Percentiles rank a stretch among this genome's conserved stretches.
Evolutionary conservation across 2,329 filamentous ascomycete species (phyloP).

Genomic region (Elsinoe fawcettii): DNA sequence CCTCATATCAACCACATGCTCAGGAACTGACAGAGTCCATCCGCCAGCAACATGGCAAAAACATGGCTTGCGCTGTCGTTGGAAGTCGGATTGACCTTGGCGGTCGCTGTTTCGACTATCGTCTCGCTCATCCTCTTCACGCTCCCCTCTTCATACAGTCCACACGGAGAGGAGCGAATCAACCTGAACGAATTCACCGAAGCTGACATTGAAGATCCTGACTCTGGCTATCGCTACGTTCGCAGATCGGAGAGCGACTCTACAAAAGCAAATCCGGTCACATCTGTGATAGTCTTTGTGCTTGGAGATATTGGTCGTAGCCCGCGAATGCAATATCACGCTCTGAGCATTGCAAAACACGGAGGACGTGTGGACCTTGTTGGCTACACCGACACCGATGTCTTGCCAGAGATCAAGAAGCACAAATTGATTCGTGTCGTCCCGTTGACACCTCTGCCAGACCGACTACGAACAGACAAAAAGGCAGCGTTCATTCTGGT

Average conservation of each 20-base stretch:
- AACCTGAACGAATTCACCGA: slow-evolving; percentile 25
- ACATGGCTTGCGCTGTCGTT: slow-evolving; percentile 24
- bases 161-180: slow-evolving; percentile 26
- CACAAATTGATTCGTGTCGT: slow-evolving; percentile 64
- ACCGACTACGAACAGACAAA: slow-evolving; percentile 57
- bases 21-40: neutral
- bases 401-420: slow-evolving; percentile 67
- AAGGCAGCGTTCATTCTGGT: slow-evolving; percentile 68
- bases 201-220: slow-evolving; percentile 22
- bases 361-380: slow-evolving; percentile 76
- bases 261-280: slow-evolving; percentile 30
- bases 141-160: slow-evolving; percentile 46
- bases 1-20: neutral
- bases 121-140: slow-evolving; percentile 46
- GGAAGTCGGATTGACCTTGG: slow-evolving; percentile 35
- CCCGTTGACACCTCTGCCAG: slow-evolving; percentile 60
- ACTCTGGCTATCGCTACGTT: slow-evolving; percentile 27
- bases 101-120: slow-evolving; percentile 37
- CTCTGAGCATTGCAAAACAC: slow-evolving; percentile 78
- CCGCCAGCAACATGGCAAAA: slow-evolving; percentile 24
- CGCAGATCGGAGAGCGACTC: slow-evolving; percentile 22
- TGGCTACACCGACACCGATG: slow-evolving; percentile 78
- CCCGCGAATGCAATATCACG: slow-evolving; percentile 98
- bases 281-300: slow-evolving; percentile 72
- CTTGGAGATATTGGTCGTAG: slow-evolving; percentile 92